Evolutionary conservation across 805 yeast species (phyloP), one percentile per base, ranked within the genome.

Genomic region (Suhomyces sp.): DNA sequence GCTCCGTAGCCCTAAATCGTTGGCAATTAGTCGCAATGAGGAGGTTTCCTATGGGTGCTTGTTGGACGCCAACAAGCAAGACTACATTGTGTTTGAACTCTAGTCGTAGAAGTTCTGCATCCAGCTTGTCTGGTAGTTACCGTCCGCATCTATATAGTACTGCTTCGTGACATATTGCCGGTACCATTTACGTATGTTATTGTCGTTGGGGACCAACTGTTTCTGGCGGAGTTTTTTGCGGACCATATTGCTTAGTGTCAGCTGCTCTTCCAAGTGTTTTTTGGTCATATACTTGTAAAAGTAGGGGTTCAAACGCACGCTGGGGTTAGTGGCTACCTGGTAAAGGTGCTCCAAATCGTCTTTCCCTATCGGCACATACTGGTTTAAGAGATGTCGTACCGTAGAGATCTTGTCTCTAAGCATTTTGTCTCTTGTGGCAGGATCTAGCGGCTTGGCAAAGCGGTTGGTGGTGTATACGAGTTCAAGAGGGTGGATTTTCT

Each of bases 41-140:
- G 36, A 54, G 3, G 60, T 67, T 24, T 54, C 65, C 0, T 62
- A 67, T 42, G 79, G 75, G 5, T 74, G 79, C 54, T 54, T 81
- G 13, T 54, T 80, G 35, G 82, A 78, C 55, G 56, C 62, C 7
- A 60, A 72, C 24, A 73, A 64, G 48, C 75, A 71, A 54, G 68
- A 72, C 49, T 79, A 77, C 57, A 56, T 66, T 26, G 69, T 77
- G 13, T 63, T 78, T 36, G 46, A 23, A 24, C 27, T n/a, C 53
- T 54, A 58, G 40, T 59, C 64, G 56, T 65, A 69, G 48, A 62
- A 65, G 47, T 68, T 62, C 12, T 57, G 54, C 61, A 68, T 59
- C 49, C 68, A 61, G 49, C 68, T 65, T 60, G 64, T 40, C 38
- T 49, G 41, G 50, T 63, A 70, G 2, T 44, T 33, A 0, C 60